phyloP scores from a whole-genome alignment of 345 rosid species.

The Acer negundo region DNA sequence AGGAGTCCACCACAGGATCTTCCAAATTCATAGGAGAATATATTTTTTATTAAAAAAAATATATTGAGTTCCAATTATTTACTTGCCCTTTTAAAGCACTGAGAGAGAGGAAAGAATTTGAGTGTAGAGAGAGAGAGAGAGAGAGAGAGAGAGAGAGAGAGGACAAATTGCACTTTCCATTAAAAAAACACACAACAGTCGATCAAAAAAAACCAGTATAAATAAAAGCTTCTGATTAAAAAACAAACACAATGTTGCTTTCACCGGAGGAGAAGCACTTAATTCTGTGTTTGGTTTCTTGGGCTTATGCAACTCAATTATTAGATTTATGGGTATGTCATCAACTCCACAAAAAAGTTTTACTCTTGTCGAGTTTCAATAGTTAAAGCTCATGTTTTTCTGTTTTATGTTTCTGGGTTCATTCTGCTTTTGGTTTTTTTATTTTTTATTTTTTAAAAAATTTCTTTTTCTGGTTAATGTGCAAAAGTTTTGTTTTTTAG shows the following conservation, averaged over 20 bases:
- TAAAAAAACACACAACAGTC: constrained; percentile 15
- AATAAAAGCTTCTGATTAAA: background rate
- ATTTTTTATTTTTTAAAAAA: background rate
- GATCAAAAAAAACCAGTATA: constrained; percentile 8
- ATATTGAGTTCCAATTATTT: constrained; percentile 10
- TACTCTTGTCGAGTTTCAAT: background rate
- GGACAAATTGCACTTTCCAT: constrained; percentile 41
- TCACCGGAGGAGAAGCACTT: constrained; percentile 19
- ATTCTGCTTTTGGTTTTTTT: background rate
- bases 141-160: constrained; percentile 19
- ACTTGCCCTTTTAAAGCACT: background rate
- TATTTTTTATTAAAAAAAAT: background rate
- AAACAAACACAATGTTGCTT: constrained; percentile 30
- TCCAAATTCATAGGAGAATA: constrained; percentile 69
- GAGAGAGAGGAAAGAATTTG: constrained; percentile 1
- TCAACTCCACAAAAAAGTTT: background rate
- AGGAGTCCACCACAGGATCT: constrained; percentile 45
- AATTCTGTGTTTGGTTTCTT: constrained; percentile 26
- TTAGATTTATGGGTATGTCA: constrained; percentile 43
- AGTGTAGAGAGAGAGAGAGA: background rate
- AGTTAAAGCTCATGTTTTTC: background rate
- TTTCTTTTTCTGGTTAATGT: background rate
- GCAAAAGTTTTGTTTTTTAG: background rate
- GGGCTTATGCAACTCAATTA: constrained; percentile 32
- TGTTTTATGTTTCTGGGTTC: constrained; percentile 20